phyloP scores from a whole-genome alignment of 129 eudicot genomes.

The Chrysanthemum lavandulifolium region DNA sequence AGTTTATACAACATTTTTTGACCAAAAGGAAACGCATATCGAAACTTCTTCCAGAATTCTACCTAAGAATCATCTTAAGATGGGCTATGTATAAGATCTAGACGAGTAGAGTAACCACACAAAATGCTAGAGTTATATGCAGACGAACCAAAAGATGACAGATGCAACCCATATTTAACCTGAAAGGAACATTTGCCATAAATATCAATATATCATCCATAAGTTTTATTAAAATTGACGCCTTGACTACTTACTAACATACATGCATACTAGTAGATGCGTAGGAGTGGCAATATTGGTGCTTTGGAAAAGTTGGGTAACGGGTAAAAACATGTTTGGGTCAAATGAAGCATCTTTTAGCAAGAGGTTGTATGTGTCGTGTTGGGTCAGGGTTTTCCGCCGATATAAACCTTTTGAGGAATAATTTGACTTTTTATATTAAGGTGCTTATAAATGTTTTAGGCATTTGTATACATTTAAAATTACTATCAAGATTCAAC shows the following conservation, averaged over 20 bases:
- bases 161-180: conserved; percentile 8
- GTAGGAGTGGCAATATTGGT: neutral
- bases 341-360: neutral
- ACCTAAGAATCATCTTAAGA: conserved; percentile 6
- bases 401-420: too few relatives aligned
- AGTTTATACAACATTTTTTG: conserved; percentile 22
- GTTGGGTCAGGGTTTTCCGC: too few relatives aligned
- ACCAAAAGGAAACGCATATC: neutral
- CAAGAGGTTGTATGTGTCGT: neutral
- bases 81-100: conserved; percentile 14
- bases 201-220: neutral
- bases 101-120: neutral
- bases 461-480: neutral
- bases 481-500: neutral
- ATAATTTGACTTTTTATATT: too few relatives aligned
- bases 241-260: neutral
- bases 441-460: neutral
- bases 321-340: neutral
- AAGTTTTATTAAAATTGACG: too few relatives aligned
- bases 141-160: conserved; percentile 5
- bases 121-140: conserved; percentile 7
- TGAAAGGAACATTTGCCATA: conserved; percentile 1
- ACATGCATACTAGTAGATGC: neutral
- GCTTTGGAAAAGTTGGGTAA: neutral
- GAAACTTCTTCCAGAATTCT: conserved; percentile 16